Conservation (phyloP, 345 rosid species). For the Brassica incana region DNA sequence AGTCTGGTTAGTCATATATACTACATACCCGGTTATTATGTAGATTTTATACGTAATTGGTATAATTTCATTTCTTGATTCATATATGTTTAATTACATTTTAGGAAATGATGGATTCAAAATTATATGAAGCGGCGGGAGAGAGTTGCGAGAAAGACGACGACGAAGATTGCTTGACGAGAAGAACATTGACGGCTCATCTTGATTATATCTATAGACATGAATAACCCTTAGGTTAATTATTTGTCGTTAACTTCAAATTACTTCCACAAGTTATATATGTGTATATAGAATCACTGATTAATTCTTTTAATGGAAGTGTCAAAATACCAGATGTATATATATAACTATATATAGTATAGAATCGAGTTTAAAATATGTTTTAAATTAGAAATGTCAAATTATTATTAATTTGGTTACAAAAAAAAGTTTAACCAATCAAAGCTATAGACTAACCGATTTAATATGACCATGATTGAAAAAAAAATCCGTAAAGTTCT, state of each 20-base stretch:
- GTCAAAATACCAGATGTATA: slow-evolving; percentile 1
- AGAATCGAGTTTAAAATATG: not conserved
- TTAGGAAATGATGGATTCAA: slow-evolving; percentile 42
- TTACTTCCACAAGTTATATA: slow-evolving; percentile 10
- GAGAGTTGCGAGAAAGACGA: slow-evolving; percentile 50
- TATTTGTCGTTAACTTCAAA: not conserved
- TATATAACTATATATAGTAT: not conserved
- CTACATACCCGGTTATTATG: not conserved
- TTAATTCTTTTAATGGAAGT: not conserved
- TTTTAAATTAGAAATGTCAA: not conserved
- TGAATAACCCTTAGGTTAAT: slow-evolving; percentile 3
- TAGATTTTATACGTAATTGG: not conserved
- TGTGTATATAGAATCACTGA: slow-evolving; percentile 8
- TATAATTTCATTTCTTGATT: not conserved
- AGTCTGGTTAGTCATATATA: slow-evolving; percentile 32
- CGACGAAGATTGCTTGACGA: slow-evolving; percentile 58
- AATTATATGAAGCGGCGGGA: slow-evolving; percentile 34
- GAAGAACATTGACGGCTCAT: slow-evolving; percentile 60
- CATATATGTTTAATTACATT: not conserved
- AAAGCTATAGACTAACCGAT: not conserved
- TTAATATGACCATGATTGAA: not conserved
- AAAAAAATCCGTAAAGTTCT: not conserved
- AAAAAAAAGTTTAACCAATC: not conserved
- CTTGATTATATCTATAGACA: slow-evolving; percentile 51
- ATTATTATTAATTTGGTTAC: not conserved